Evolutionary conservation across 2,329 filamentous ascomycete species (phyloP), one percentile per base, ranked within the genome.

Genomic region (Aureobasidium sp.): DNA sequence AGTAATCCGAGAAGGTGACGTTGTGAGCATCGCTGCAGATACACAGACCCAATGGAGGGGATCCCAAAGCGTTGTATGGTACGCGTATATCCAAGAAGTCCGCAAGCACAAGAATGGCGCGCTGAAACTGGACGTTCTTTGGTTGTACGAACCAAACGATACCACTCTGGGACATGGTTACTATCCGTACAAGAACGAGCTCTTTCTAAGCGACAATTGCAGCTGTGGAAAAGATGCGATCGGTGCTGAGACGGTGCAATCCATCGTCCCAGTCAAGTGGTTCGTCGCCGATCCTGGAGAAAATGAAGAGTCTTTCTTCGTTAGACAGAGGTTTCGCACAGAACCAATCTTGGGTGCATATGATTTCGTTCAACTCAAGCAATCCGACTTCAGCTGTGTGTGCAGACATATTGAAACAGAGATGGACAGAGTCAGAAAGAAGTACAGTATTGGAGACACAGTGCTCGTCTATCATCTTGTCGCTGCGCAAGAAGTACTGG

Each of bases 151-250:
- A 2, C 81, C 89, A 0, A 75, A 78, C 0, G 86, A 94, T 58
- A 94, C 90, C 0, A 81, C 86, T 0, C 88, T 90, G 45, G 81
- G 79, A 0, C 74, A 80, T 6, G 84, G 86, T 72, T 79, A 78
- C 10, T 95, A 93, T 65, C 86, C 86, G 0, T 85, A 83, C 71
- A 63, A 73, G 0, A 88, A 91, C 55, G 89, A 95, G 70, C 71
- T 94, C 0, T 94, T 94, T 63, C 72, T 93, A 0, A 89, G 85
- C 0, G 83, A 90, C 54, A 84, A 91, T 61, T 93, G 90, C 72
- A 87, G 85, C 1, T 94, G 89, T 63, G 69, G 74, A 0, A 76
- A 81, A 19, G 68, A 73, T 0, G 77, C 78, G 29, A 76, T 89
- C 3, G 65, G 75, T 0, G 77, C 79, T 1, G 71, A 79, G 0